Base-by-base conservation (phyloP, 2,329 filamentous ascomycete genomes). In the Sporothrix mexicana region DNA sequence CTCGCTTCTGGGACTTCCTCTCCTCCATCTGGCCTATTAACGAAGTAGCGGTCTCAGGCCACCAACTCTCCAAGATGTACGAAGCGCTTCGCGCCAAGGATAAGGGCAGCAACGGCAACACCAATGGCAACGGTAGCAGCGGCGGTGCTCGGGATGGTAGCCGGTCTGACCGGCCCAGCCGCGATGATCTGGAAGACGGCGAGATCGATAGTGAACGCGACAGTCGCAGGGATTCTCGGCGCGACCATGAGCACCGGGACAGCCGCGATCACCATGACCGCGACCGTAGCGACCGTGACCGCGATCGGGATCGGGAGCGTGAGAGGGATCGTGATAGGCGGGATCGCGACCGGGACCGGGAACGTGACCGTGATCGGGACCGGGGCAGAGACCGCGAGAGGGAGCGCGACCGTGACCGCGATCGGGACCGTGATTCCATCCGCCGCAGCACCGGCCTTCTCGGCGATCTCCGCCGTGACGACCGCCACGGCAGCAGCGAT, bases 11-110 rank as follows among this genome's bases (percentile, higher is more conserved):
- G 81, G 80, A 81, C 70, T 82, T 82, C 71, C 72, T 82, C 70
- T 81, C 80, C 4, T 81, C 80, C 8, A 81, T 82, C 70, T 82
- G 81, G 81, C 81, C 81, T 12, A 77, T 82, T 30, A 80, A 80
- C 36, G 79, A 82, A 6, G 78, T 81, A 43, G 80, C 78, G 17
- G 80, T 82, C 7, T 79, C 80, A 0, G 81, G 81, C 23, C 77
- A 78, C 74, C 78, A 80, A 68, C 78, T 82, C 23, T 79, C 81
- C 51, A 77, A 76, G 53, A 82, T 82, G 80, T 82, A 80, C 75
- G 77, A 79, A 43, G 78, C 80, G 7, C 78, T 82, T 25, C 73
- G 77, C 30, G 78, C 80, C 47, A 80, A 80, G 74, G 80, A 81
- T 71, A 76, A 76, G 69, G 77, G 77, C 15, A 75, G 75, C 8